phyloP scores from a whole-genome alignment of 768 basidiomycete genomes.

The Russula foetens region DNA sequence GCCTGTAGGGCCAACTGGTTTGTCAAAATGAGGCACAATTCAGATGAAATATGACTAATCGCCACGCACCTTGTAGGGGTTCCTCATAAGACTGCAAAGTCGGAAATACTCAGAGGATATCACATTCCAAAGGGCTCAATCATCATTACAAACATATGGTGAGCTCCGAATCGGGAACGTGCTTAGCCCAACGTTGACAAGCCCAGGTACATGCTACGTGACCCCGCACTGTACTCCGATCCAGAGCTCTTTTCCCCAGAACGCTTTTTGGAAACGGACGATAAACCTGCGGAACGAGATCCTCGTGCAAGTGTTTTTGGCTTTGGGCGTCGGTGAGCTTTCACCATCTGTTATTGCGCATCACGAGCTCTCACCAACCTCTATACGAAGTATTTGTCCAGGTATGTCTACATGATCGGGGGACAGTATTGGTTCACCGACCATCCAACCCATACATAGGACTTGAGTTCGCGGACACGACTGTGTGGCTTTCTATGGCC shows the following conservation, averaged over 20 bases:
- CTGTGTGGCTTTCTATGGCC: conserved; percentile 7
- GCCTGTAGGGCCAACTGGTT: conserved; percentile 9
- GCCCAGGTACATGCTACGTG: conserved; percentile 24
- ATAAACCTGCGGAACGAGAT: conserved; percentile 13
- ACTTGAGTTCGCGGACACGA: conserved; percentile 8
- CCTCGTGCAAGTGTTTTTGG: conserved; percentile 19
- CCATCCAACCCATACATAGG: neutral
- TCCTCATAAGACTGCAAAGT: neutral
- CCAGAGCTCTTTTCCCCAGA: conserved; percentile 25
- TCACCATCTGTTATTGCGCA: neutral
- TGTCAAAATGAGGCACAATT: neutral
- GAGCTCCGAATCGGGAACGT: neutral
- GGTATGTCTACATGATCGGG: neutral
- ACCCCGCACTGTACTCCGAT: conserved; percentile 22
- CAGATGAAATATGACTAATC: neutral
- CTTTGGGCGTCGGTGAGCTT: conserved; percentile 20
- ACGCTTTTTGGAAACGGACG: conserved; percentile 21
- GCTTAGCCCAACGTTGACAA: neutral
- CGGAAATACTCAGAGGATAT: neutral
- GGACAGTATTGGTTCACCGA: too few species aligned
- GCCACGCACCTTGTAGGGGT: neutral
- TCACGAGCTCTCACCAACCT: neutral
- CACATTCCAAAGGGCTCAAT: conserved; percentile 30
- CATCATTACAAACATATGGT: conserved; percentile 31
- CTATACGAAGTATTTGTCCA: neutral